Evolutionary conservation across 345 rosid species (phyloP).

Genomic region (Capsella bursapastoris): DNA sequence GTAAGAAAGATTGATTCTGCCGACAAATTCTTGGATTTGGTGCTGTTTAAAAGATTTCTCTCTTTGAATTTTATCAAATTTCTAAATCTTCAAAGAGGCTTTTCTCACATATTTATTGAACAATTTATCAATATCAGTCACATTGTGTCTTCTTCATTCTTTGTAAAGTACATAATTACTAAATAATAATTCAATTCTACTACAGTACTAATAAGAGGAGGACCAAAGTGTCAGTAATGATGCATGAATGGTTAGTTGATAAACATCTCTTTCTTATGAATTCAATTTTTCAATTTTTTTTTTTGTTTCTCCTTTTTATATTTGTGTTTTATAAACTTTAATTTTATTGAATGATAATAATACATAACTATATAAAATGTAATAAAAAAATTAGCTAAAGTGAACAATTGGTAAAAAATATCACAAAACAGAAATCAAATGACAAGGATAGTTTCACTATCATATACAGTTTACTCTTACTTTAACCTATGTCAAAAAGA

Average conservation of each 20-base stretch:
- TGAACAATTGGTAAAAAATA: neutral
- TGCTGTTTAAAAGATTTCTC: constrained; percentile 29
- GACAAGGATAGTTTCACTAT: neutral
- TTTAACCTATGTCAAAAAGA: neutral
- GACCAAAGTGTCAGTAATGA: constrained; percentile 38
- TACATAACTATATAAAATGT: neutral
- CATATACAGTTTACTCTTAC: neutral
- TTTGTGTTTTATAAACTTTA: neutral
- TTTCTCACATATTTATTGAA: constrained; percentile 26
- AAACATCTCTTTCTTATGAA: constrained; percentile 40
- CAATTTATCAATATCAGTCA: constrained; percentile 28
- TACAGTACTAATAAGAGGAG: constrained; percentile 17
- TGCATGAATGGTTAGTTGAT: constrained; percentile 39
- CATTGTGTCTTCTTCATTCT: constrained; percentile 35
- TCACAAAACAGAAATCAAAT: neutral
- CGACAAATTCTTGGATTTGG: constrained; percentile 42
- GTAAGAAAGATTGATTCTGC: constrained; percentile 39
- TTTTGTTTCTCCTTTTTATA: neutral
- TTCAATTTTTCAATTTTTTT: neutral
- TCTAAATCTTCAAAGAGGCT: constrained; percentile 20
- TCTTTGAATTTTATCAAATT: constrained; percentile 11
- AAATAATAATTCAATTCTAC: constrained; percentile 19
- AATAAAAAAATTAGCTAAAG: neutral
- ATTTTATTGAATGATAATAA: neutral
- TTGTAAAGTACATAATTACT: constrained; percentile 26